Evolutionary conservation across 1,284 basidiomycete genomes (phyloP), one percentile per base, ranked within the genome.

Genomic region (Ceratobasidium sp.): DNA sequence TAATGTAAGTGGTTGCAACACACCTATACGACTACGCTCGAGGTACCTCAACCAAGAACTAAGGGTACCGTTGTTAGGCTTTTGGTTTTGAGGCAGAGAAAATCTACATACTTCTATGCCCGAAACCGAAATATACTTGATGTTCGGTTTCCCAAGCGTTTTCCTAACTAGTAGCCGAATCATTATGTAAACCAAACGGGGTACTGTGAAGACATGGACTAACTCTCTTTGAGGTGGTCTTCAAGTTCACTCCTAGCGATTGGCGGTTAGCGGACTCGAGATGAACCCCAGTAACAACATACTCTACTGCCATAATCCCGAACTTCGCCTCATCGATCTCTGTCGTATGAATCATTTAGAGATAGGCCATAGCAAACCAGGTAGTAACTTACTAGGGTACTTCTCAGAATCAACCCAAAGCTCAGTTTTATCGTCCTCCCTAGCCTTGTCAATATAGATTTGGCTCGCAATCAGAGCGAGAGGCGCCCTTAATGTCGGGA

Each of bases 391-490:
- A 73, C 85, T 87, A 0, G 94, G 93, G 82, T 90, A 96, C 80
- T 89, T 90, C 52, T 92, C 89, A 0, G 88, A 84, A 82, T 96
- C 92, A 16, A 81, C 87, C 93, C 95, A 99, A 81, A 99, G 87
- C 18, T 87, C 85, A 1, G 90, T 90, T 82, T 94, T 94, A 78
- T 89, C 88, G 59, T 93, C 92, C 77, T 92, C 89, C 20, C 88
- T 85, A 0, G 96, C 95, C 55, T 88, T 87, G 80, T 90, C 88
- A 54, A 94, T 83, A 50, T 90, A 88, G 44, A 98, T 87, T 4
- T 87, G 87, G 6, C 84, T 82, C 64, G 96, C 83, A n/a, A 95
- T 87, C 7, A 86, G 84, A 35, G 86, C 85, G 8, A 95, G 86
- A 0, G 90, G 87, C 10, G 85, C 86, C 75, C 87, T 88, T 59